Evolutionary conservation across 2,329 filamentous ascomycete genomes (phyloP), one percentile per base, ranked within the genome.

Genomic region (Metarhizium sp.): DNA sequence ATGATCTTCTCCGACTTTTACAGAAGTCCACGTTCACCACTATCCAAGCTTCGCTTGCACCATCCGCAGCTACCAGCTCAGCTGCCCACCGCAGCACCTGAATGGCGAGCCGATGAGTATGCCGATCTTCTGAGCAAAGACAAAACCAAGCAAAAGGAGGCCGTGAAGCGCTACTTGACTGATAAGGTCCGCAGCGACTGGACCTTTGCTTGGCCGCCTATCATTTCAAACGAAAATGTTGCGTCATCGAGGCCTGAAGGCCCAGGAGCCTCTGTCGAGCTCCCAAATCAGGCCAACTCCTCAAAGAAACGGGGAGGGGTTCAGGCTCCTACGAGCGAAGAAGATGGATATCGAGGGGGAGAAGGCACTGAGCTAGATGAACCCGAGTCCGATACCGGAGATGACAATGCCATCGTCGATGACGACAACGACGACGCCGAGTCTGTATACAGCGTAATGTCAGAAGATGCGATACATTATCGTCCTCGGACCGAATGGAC

Each of bases 1-100:
- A 83, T 83, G 79, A 74, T 81, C 59, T 82, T 83, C 67, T 79
- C 79, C 57, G 80, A 81, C 63, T 72, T 83, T 52, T 82, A 82
- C 67, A 82, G 77, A 68, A 77, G 75, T 52, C 76, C 78, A 45
- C 78, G 75, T 63, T 77, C 76, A 45, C 77, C 79, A 10, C 69
- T 82, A 54, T 72, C 75, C 57, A 80, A 78, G 63, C 67, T 81
- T 55, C 77, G 79, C 42, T 72, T 72, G 54, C 63, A 66, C 47
- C 63, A 64, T 25, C 63, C 68, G 11, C 66, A 64, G 49, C 57
- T 68, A n/a, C 63, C 66, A 25, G 59, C 58, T 47, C 59, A 65
- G 62, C 61, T 66, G 61, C 59, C 66, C 58, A 57, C 63, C 54
- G 53, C 57, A 55, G 60, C 63, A 58, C 66, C 63, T 55, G 67